Percentiles rank a stretch among this genome's conserved stretches.
phyloP scores from a whole-genome alignment of 192 early-diverging fungal genomes.

The Coemansia sp. region DNA sequence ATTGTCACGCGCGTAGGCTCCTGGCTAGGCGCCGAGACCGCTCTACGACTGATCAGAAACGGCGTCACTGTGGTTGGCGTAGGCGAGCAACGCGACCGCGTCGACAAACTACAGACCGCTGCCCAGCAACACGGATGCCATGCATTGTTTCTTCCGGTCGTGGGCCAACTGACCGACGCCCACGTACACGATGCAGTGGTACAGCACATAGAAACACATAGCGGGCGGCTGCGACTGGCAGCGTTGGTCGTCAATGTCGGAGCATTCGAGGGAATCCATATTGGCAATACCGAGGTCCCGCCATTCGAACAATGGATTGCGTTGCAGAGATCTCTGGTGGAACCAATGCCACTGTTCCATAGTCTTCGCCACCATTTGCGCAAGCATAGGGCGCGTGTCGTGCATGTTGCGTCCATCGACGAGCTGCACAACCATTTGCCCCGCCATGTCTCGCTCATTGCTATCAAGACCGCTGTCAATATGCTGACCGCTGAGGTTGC shows the following conservation, averaged over 20 bases:
- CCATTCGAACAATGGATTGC: slow-evolving; percentile 28
- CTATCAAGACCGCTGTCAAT: slow-evolving; percentile 44
- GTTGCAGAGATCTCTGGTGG: slow-evolving; percentile 21
- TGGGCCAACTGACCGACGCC: slow-evolving; percentile 7
- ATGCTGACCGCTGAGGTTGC: slow-evolving; percentile 37
- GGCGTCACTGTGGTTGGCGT: slow-evolving; percentile 28
- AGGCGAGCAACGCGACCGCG: slow-evolving; percentile 15
- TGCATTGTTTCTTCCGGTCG: slow-evolving; percentile 16
- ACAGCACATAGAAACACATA: slow-evolving; percentile 3
- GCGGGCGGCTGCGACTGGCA: not conserved
- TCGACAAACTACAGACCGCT: slow-evolving; percentile 4
- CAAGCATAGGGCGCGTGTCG: slow-evolving; percentile 7
- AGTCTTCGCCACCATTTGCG: slow-evolving; percentile 13
- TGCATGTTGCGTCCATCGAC: slow-evolving; percentile 34
- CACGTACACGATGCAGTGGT: slow-evolving; percentile 9
- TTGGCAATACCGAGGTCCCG: not conserved
- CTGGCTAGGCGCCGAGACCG: slow-evolving; percentile 30
- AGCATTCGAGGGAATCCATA: slow-evolving; percentile 10
- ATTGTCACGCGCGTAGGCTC: slow-evolving; percentile 28
- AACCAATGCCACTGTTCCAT: slow-evolving; percentile 22
- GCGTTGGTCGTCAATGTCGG: slow-evolving; percentile 31
- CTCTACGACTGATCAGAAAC: slow-evolving; percentile 16
- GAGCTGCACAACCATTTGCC: slow-evolving; percentile 11
- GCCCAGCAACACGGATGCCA: not conserved
- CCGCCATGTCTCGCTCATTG: slow-evolving; percentile 18